These are phyloP conservation scores for Magnaporthiopsis poae DNA, from an alignment of 2,329 filamentous ascomycete species.

Conservation along the genomic window DNA sequence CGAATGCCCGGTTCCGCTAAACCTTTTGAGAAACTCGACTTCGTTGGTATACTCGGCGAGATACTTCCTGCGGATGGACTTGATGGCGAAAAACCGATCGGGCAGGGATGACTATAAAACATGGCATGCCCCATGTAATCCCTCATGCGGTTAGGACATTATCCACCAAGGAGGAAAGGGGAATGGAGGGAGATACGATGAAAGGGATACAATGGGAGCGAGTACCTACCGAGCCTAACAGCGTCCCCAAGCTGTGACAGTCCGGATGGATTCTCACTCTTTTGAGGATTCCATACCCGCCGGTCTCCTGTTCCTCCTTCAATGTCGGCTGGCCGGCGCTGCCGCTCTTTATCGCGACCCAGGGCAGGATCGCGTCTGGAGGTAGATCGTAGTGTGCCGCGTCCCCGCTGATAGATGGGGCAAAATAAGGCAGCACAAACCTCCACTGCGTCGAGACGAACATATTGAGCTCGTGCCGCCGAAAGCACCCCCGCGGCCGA, in stretches of 20 bases:
- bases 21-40: slow-evolving; percentile 14
- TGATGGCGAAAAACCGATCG: neutral
- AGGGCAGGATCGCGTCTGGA: neutral
- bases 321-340: neutral
- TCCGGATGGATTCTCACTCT: neutral
- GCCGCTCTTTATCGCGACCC: neutral
- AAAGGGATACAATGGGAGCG: neutral
- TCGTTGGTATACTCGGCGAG: slow-evolving; percentile 10
- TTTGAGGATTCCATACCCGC: neutral
- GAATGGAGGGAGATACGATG: neutral
- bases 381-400: slow-evolving; percentile 2
- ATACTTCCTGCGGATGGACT: neutral
- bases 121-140: neutral
- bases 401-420: neutral
- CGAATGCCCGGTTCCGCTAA: slow-evolving; percentile 9
- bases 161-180: neutral
- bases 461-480: neutral
- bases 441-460: neutral
- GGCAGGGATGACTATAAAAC: neutral
- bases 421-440: neutral
- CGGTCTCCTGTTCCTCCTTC: neutral
- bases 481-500: neutral
- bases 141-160: neutral
- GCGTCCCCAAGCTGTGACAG: neutral
- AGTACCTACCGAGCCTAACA: neutral